These are phyloP conservation scores for Euphorbia tirucalli DNA, from an alignment of 345 rosid species.

Conservation along the genomic window DNA sequence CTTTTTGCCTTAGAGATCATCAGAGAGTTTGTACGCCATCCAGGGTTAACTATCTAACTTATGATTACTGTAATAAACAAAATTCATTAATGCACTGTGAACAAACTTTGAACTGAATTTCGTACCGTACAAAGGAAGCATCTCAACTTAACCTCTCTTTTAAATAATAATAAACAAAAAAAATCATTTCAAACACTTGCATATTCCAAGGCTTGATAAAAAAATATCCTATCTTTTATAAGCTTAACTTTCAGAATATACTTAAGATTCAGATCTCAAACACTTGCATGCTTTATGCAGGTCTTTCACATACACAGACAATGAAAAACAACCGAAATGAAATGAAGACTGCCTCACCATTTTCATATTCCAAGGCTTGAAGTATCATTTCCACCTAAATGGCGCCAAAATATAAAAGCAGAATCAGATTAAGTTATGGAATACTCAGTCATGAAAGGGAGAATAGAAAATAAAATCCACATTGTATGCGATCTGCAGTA, in stretches of 20 bases:
- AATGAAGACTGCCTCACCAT: conserved; percentile 41
- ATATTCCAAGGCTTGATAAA: too few relatives aligned
- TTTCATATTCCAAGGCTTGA: conserved; percentile 94
- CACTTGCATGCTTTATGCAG: not conserved
- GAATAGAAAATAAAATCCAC: not conserved
- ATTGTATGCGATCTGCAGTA: not conserved
- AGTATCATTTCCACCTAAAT: conserved; percentile 92
- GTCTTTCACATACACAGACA: not conserved
- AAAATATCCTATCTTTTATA: not conserved
- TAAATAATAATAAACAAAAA: too few relatives aligned
- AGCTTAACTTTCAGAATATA: not conserved
- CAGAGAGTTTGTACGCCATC: not conserved
- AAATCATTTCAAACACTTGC: too few relatives aligned
- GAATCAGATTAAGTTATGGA: conserved; percentile 12
- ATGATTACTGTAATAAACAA: not conserved
- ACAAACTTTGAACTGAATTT: not conserved
- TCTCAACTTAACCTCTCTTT: not conserved
- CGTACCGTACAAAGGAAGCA: not conserved
- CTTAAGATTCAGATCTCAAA: not conserved
- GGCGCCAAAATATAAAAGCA: conserved; percentile 10
- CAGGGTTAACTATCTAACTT: not conserved
- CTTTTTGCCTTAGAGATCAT: not conserved
- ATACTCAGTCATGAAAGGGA: not conserved
- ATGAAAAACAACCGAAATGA: not conserved
- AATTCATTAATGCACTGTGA: not conserved